Conservation (phyloP, 2,329 filamentous ascomycete genomes). For the Ceratocystis albifundus region DNA sequence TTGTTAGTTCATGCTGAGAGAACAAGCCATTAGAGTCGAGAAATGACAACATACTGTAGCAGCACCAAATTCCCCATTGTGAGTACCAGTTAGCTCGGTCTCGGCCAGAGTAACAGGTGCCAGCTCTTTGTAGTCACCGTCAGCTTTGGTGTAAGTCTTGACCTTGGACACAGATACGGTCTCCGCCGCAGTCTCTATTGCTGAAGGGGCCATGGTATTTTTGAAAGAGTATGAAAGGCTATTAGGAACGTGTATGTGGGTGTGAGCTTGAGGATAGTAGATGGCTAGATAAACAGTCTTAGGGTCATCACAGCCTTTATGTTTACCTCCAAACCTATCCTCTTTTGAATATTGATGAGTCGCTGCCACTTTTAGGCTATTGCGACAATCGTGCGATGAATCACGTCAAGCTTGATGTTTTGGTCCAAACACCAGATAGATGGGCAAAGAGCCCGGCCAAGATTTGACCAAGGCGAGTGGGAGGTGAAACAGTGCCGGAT, state of each 20-base stretch:
- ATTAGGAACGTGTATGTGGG: background rate
- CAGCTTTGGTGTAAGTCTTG: slow-evolving; percentile 19
- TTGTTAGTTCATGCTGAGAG: background rate
- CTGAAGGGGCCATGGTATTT: slow-evolving; percentile 19
- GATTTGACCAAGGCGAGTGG: background rate
- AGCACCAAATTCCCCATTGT: slow-evolving; percentile 18
- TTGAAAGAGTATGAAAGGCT: background rate
- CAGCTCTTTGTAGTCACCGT: slow-evolving; percentile 22
- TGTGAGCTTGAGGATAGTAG: background rate
- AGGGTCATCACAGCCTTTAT: background rate
- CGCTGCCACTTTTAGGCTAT: background rate
- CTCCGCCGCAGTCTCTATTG: slow-evolving; percentile 16
- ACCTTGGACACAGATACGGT: background rate
- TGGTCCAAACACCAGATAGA: background rate
- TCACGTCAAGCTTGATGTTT: background rate
- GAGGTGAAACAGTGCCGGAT: background rate
- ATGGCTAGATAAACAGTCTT: background rate
- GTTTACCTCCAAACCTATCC: background rate
- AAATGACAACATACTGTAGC: slow-evolving; percentile 14
- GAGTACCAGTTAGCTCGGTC: slow-evolving; percentile 21
- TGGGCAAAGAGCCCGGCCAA: background rate
- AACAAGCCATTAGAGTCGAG: background rate
- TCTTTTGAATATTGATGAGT: background rate
- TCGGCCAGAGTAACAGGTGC: slow-evolving; percentile 17
- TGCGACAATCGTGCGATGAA: background rate